These are phyloP conservation scores for Cladosporium phlei DNA, from an alignment of 2,329 filamentous ascomycete species.

Conservation along the genomic window DNA sequence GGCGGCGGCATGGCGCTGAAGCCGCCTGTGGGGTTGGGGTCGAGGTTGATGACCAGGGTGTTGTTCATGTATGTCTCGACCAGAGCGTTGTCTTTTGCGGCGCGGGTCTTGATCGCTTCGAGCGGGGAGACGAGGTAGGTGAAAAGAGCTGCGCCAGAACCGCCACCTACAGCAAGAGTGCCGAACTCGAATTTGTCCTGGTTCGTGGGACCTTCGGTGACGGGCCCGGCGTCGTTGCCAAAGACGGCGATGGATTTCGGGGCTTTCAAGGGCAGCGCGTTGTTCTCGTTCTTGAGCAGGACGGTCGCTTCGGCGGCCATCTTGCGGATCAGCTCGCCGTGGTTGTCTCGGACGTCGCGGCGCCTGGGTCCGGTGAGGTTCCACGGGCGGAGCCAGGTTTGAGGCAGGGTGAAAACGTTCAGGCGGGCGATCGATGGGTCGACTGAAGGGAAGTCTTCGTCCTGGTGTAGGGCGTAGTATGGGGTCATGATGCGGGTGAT, in stretches of 20 bases:
- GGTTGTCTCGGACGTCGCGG: slow-evolving; percentile 54
- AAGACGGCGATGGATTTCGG: slow-evolving; percentile 36
- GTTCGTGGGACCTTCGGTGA: slow-evolving; percentile 50
- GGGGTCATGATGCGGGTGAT: slow-evolving; percentile 46
- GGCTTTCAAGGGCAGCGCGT: slow-evolving; percentile 49
- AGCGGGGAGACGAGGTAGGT: slow-evolving; percentile 37
- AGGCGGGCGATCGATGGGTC: neutral
- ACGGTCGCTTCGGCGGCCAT: slow-evolving; percentile 56
- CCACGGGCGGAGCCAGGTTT: slow-evolving; percentile 29
- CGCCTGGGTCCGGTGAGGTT: slow-evolving; percentile 44
- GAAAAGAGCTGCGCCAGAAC: slow-evolving; percentile 37
- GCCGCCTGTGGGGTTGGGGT: slow-evolving; percentile 24
- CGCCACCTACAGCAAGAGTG: slow-evolving; percentile 41
- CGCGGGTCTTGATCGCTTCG: slow-evolving; percentile 36
- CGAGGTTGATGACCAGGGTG: slow-evolving; percentile 30
- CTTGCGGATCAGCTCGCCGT: slow-evolving; percentile 49
- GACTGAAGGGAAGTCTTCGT: slow-evolving; percentile 35
- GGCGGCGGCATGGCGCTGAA: slow-evolving; percentile 20
- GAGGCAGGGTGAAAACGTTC: neutral
- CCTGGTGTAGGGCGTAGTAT: slow-evolving; percentile 68
- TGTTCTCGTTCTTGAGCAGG: slow-evolving; percentile 59
- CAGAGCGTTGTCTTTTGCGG: slow-evolving; percentile 28
- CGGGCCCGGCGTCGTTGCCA: slow-evolving; percentile 50
- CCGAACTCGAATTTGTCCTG: slow-evolving; percentile 48
- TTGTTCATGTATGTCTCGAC: slow-evolving; percentile 48